phyloP scores from a whole-genome alignment of 345 rosid genomes.

The Eucalyptus erythrocorys region DNA sequence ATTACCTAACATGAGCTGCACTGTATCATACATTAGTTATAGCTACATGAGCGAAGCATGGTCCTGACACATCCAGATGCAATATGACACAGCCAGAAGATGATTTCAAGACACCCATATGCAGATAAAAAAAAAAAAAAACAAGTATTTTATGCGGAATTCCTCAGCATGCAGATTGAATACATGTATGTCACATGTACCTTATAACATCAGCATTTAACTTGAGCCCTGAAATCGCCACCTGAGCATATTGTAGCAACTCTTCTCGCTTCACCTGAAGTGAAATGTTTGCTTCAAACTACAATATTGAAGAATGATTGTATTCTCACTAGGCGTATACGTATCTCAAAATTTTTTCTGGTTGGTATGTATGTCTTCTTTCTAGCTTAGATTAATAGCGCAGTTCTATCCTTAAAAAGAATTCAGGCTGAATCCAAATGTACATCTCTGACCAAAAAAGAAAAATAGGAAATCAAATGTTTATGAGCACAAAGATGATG shows the following conservation, averaged over 20 bases:
- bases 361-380: background rate
- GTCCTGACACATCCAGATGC: background rate
- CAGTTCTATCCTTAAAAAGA: background rate
- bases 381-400: background rate
- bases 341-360: background rate
- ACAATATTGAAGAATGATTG: background rate
- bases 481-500: background rate
- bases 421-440: background rate
- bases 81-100: background rate
- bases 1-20: background rate
- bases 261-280: slow-evolving; percentile 76
- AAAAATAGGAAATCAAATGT: background rate
- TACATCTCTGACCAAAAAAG: background rate
- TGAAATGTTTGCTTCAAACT: background rate
- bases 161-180: background rate
- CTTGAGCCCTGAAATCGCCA: slow-evolving; percentile 82
- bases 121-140: background rate
- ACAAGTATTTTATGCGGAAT: background rate
- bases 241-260: slow-evolving; percentile 74
- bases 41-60: background rate
- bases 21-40: background rate
- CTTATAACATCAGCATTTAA: slow-evolving; percentile 59
- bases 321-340: background rate
- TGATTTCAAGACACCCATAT: background rate
- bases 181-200: slow-evolving; percentile 17